Base-by-base conservation (phyloP, 2,329 filamentous ascomycete genomes). In the Bipolaris zeicola region DNA sequence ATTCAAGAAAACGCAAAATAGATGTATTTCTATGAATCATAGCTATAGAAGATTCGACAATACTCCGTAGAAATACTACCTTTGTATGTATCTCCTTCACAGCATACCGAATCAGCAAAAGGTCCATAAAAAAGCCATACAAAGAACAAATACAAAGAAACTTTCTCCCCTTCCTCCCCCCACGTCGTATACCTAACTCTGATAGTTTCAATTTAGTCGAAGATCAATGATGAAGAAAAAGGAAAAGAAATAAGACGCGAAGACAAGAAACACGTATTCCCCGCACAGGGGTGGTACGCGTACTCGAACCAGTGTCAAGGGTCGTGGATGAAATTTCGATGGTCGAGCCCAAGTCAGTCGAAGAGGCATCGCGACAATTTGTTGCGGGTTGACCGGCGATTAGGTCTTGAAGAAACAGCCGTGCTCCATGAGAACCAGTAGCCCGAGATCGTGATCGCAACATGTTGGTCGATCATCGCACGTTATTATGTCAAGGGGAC, bases 341-440 rank as follows among this genome's bases (percentile, higher is more conserved):
- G 28, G 44, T 39, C 20, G 44, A 44, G n/a, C 50, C 38, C 20
- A 28, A 38, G 38, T 33, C 36, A 38, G 39, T 45, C 50, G 50
- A 45, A 45, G 20, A 44, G 39, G 43, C n/a, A 50, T 54, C 41
- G 51, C 45, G 45, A 54, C 55, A 41, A 31, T 31, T 31, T 31
- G 50, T 44, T 52, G 22, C 33, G 24, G 22, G 10, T 41, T 43
- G 49, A 47, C 53, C 50, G 16, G 13, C 10, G 37, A 14, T 3
- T 56, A 20, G 43, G 22, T 52, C 44, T 34, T 34, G 39, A 41
- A 38, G 41, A 46, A 46, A 34, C 45, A 39, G 42, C 37, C 37
- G 16, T 37, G 38, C 50, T 57, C 24, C 38, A n/a, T 36, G 10
- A 37, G 33, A 57, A 57, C 38, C 33, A 44, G 44, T 34, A 33